phyloP scores from a whole-genome alignment of 768 basidiomycete species.

The Sarcodon sp. region DNA sequence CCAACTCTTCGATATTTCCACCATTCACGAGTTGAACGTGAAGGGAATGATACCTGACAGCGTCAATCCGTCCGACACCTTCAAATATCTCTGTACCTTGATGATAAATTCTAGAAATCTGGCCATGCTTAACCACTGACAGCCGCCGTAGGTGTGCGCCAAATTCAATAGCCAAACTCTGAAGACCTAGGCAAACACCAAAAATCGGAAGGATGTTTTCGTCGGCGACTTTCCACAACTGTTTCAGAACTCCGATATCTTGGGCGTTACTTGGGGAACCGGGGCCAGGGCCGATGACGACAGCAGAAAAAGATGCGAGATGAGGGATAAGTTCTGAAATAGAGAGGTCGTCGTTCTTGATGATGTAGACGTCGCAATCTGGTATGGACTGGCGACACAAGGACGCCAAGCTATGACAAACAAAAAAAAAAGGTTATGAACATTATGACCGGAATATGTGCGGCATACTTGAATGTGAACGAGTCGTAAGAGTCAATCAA shows the following conservation, averaged over 20 bases:
- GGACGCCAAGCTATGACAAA: constrained; percentile 48
- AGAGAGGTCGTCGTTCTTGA: constrained; percentile 57
- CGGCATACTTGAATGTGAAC: constrained; percentile 71
- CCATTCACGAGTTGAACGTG: constrained; percentile 36
- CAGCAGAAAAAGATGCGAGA: constrained; percentile 50
- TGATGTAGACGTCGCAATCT: constrained; percentile 46
- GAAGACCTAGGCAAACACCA: constrained; percentile 75
- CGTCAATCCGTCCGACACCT: constrained; percentile 36
- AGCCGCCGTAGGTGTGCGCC: constrained; percentile 52
- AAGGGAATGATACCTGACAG: constrained; percentile 75
- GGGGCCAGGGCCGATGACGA: constrained; percentile 72
- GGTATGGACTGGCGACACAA: constrained; percentile 55
- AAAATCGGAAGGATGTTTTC: constrained; percentile 52
- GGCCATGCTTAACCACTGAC: constrained; percentile 66
- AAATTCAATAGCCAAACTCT: constrained; percentile 56
- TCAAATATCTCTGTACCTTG: constrained; percentile 46
- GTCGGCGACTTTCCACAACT: constrained; percentile 55
- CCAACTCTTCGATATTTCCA: constrained; percentile 49
- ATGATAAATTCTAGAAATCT: constrained; percentile 55
- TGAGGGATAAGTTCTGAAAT: constrained; percentile 35
- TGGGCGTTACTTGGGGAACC: constrained; percentile 52
- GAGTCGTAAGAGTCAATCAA: constrained; percentile 81
- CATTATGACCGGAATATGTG: neutral
- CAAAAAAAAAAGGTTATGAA: neutral
- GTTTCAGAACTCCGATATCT: constrained; percentile 58